Percentiles rank a stretch among this genome's conserved stretches.
phyloP scores from a whole-genome alignment of 179 eudicot genomes.

The Silene vulgaris region DNA sequence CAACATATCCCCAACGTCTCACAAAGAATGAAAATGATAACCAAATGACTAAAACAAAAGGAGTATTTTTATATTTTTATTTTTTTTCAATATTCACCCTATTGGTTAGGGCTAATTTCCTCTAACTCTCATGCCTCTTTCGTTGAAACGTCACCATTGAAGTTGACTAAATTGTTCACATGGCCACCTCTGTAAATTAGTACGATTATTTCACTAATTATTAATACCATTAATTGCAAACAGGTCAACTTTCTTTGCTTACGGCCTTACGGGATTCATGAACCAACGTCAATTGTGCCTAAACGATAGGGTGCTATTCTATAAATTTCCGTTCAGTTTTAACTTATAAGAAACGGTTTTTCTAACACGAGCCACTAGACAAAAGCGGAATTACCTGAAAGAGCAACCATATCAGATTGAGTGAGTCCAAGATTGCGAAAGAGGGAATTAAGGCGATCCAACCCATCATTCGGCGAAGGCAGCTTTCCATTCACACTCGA shows the following conservation, averaged over 20 bases:
- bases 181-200: neutral
- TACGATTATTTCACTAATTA: too few relatives aligned
- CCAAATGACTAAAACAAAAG: too few relatives aligned
- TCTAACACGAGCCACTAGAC: too few relatives aligned
- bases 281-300: too few relatives aligned
- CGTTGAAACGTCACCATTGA: neutral
- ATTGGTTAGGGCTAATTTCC: too few relatives aligned
- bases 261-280: neutral
- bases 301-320: too few relatives aligned
- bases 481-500: conserved; percentile 47
- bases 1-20: too few relatives aligned
- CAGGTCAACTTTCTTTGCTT: neutral
- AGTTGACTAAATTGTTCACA: conserved; percentile 1
- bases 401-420: conserved; percentile 77
- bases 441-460: conserved; percentile 52
- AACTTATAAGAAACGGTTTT: too few relatives aligned
- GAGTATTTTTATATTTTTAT: too few relatives aligned
- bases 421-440: conserved; percentile 55
- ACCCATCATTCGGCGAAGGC: conserved; percentile 53
- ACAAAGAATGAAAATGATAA: too few relatives aligned
- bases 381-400: conserved; percentile 46
- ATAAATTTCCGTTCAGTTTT: too few relatives aligned
- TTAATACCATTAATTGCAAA: neutral
- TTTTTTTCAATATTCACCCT: neutral
- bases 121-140: neutral